phyloP scores from a whole-genome alignment of 2,329 filamentous ascomycete genomes.

The Exophiala spinifera region DNA sequence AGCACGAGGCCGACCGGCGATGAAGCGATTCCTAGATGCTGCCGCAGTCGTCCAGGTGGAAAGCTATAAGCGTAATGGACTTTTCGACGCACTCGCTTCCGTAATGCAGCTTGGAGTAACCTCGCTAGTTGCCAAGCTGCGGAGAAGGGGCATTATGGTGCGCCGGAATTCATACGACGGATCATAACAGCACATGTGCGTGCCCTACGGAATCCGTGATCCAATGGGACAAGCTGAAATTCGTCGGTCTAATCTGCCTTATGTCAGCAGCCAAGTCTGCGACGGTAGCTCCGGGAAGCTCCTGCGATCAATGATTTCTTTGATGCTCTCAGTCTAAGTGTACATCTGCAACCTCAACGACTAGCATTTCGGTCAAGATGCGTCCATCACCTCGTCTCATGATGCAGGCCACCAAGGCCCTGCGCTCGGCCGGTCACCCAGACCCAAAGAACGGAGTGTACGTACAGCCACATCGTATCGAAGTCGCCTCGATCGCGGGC shows the following conservation, averaged over 20 bases:
- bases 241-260: not conserved
- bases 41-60: not conserved
- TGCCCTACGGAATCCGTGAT: too few relatives aligned
- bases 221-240: not conserved
- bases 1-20: not conserved
- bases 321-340: not conserved
- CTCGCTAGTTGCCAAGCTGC: conserved; percentile 1
- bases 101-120: conserved; percentile 1
- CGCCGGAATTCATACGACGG: not conserved
- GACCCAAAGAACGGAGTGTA: conserved; percentile 46
- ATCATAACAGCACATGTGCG: not conserved
- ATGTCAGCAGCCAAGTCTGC: not conserved
- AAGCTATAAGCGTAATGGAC: conserved; percentile 6
- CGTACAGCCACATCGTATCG: conserved; percentile 4
- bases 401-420: conserved; percentile 24
- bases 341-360: not conserved
- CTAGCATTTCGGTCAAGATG: conserved; percentile 17
- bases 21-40: not conserved
- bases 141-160: not conserved
- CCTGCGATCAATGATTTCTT: conserved; percentile 10
- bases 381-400: conserved; percentile 24
- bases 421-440: conserved; percentile 30
- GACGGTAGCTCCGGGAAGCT: conserved; percentile 9
- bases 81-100: not conserved
- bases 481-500: not conserved